Evolutionary conservation across 768 basidiomycete genomes (phyloP), one percentile per base, ranked within the genome.

Genomic region (Holtermannia corniformis): DNA sequence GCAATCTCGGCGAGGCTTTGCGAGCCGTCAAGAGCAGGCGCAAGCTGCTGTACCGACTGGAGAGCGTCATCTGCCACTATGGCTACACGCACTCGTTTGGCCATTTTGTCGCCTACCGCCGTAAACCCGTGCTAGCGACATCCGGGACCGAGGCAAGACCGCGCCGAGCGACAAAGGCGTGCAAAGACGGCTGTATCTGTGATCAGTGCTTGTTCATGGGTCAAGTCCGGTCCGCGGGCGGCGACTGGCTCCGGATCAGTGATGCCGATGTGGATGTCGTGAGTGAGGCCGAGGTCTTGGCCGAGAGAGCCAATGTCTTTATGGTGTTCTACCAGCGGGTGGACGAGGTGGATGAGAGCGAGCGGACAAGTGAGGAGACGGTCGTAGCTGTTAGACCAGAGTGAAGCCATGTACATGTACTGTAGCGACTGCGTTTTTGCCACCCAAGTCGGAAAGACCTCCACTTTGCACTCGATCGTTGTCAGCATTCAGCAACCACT

Each of bases 271-370:
- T 72, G 60, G 75, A 19, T 50, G 75, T 55, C 70, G 74, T 51
- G 72, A 80, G 66, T 57, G 76, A 43, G 72, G 84, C 24, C 80
- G 84, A n/a, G 77, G 77, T 32, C 77, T 61, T 70, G 51, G 65
- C 59, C 47, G 61, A 83, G 49, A 76, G 79, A 19, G 86, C 81
- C 56, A 78, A 77, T 16, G 65, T 70, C 2, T 93, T 96, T 72
- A 87, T 99, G 86, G 78, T 96, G 37, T 97, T 88, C 65, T 99
- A 97, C 63, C 93, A 99, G 76, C 79, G 82, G 43, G 76, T 83
- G 25, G 71, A 57, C 23, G 65, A 64, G 44, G 32, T 16, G 10
- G 32, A 37, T 7, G 32, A 7, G 16, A 37, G 10, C 16, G 32
- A 37, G 32, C 10, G 10, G 32, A 16, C 7, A 16, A 16, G 7